phyloP scores from a whole-genome alignment of 164 flowering plant genomes.

The Euptelea pleiosperma region DNA sequence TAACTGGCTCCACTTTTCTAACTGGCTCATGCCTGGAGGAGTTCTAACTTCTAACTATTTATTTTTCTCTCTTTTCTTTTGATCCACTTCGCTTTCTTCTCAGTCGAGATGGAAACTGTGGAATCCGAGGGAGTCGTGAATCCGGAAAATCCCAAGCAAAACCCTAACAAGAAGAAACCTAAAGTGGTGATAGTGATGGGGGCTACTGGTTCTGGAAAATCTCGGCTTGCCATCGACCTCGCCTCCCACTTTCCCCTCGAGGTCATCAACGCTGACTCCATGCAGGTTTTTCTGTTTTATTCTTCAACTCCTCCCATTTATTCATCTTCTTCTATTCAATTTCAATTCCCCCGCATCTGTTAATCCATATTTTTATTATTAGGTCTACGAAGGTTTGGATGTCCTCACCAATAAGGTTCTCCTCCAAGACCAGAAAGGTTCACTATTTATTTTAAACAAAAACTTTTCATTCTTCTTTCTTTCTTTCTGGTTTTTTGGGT shows the following conservation, averaged over 20 bases:
- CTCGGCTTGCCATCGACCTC: constrained; percentile 76
- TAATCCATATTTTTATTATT: not conserved
- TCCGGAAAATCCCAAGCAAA: constrained; percentile 3
- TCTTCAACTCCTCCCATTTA: not conserved
- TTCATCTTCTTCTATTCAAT: not conserved
- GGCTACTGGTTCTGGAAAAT: constrained; percentile 89
- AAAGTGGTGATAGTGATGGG: constrained; percentile 80
- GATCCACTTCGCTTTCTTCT: too few species aligned
- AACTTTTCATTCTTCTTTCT: not conserved
- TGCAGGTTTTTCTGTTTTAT: constrained; percentile 51
- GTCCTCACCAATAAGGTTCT: constrained; percentile 93
- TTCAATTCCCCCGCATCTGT: too few species aligned
- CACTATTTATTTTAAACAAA: too few species aligned
- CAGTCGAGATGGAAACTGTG: constrained; percentile 5
- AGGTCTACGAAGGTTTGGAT: constrained; percentile 76
- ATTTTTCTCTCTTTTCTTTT: too few species aligned
- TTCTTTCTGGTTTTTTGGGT: not conserved
- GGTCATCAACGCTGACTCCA: constrained; percentile 91
- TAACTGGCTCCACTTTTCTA: too few species aligned
- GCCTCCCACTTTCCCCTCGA: constrained; percentile 78
- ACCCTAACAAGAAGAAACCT: constrained; percentile 35
- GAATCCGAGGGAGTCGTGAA: not conserved
- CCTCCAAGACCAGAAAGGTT: constrained; percentile 65
- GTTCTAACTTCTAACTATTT: too few species aligned
- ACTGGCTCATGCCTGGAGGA: too few species aligned